Base-by-base conservation (phyloP, 257 asterid genomes). In the Ballota nigra region DNA sequence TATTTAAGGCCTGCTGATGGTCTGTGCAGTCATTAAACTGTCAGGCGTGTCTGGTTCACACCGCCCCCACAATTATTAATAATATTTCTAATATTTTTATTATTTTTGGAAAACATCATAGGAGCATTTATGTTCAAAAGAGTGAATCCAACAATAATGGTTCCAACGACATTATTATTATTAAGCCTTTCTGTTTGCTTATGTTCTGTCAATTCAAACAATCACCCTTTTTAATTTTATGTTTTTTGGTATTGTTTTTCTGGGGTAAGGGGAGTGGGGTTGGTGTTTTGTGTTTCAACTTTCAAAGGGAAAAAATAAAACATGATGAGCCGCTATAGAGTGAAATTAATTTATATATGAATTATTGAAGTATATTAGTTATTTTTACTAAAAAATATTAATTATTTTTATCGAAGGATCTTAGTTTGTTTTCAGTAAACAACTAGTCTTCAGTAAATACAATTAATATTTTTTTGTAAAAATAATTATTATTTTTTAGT, bases 31-130 rank as follows among this genome's bases (percentile, higher is more conserved):
- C 59, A 57, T 31, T 69, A 16, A 45, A 64, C 24, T 70, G 81
- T 69, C 66, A 51, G 77, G 72, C 40, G 77, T 80, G 82, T 79
- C 82, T 52, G 74, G 76, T 51, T 72, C 63, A 40, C 60, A 9
- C 47, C 6, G 4, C 6, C 5, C 52, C 52, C 18, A 2, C 4
- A 0, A 9, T 5, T 13, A 7, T 26, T 3, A 2, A n/a, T 47
- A 7, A 36, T 36, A 8, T 8, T 36, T 36, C 11, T 36, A 36
- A 1, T 7, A 24, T 24, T 10, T 28, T 59, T 18, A 34, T 63
- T 66, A 41, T 43, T 11, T 45, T 43, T 13, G 68, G 41, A 66
- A 43, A 67, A 45, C 52, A 16, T 26, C 20, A 20, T 64, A 41
- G 24, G 69, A 19, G 52, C 52, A 43, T 43, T 43, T 3, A 43